A percentile compares a stretch with the other conserved stretches of the same genome.
phyloP scores from a whole-genome alignment of 1,284 basidiomycete genomes.

The Microbotryomycetes sp. region DNA sequence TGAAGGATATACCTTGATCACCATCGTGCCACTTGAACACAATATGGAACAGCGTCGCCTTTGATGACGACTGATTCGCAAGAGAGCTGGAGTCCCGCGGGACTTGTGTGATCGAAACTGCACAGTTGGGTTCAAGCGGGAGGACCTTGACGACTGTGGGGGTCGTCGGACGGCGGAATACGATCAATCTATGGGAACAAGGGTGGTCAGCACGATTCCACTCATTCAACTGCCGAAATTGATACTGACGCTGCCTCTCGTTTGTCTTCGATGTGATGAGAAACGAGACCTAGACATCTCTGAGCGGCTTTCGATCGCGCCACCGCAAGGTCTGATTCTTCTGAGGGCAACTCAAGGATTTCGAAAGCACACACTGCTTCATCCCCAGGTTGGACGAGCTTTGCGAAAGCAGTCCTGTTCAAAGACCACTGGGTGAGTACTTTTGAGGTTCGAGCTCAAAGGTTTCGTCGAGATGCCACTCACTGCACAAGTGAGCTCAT shows the following conservation, averaged over 20 bases:
- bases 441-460: too few relatives aligned
- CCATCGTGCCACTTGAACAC: neutral
- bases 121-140: conserved; percentile 1
- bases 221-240: neutral
- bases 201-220: neutral
- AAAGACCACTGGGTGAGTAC: too few relatives aligned
- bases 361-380: neutral
- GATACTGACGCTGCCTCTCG: conserved; percentile 4
- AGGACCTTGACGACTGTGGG: neutral
- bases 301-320: neutral
- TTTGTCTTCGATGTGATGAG: neutral
- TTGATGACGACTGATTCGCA: neutral
- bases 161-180: conserved; percentile 4
- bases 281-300: conserved; percentile 1
- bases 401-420: neutral
- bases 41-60: neutral
- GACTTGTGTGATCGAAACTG: conserved; percentile 4
- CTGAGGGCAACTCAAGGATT: neutral
- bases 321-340: neutral
- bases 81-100: neutral
- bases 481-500: too few relatives aligned
- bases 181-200: neutral
- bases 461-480: too few relatives aligned
- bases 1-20: neutral
- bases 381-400: conserved; percentile 1